A percentile compares a stretch with the other conserved stretches of the same genome.
phyloP scores from a whole-genome alignment of 2,329 filamentous ascomycete species.

The Fusarium sp. region DNA sequence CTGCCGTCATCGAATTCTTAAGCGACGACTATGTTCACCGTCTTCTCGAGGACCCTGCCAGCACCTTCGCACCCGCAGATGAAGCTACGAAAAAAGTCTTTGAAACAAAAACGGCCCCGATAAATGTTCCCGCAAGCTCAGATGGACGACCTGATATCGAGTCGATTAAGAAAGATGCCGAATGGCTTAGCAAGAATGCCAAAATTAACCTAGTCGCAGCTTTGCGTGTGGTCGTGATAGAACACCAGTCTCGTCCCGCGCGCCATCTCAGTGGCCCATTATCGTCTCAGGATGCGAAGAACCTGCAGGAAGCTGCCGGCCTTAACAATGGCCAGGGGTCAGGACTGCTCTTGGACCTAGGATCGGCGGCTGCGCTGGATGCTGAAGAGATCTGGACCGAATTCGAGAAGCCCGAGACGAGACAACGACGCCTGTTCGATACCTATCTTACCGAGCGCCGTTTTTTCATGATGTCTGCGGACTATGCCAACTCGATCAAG shows the following conservation, averaged over 20 bases:
- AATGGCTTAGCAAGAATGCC: conserved; percentile 84
- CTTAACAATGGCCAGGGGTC: conserved; percentile 68
- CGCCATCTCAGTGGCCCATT: conserved; percentile 75
- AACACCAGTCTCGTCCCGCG: conserved; percentile 85
- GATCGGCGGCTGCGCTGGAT: conserved; percentile 56
- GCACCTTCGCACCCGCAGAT: conserved; percentile 71
- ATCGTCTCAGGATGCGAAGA: conserved; percentile 80
- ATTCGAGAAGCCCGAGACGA: conserved; percentile 70
- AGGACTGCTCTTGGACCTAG: conserved; percentile 64
- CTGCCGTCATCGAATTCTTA: conserved; percentile 73
- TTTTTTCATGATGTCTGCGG: conserved; percentile 71
- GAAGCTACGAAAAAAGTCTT: conserved; percentile 75
- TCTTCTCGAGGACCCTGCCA: conserved; percentile 74
- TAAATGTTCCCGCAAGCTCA: conserved; percentile 77
- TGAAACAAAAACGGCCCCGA: conserved; percentile 85
- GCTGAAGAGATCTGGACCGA: conserved; percentile 64
- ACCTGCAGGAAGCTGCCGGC: conserved; percentile 78
- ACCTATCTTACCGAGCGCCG: conserved; percentile 78
- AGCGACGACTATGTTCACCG: conserved; percentile 73
- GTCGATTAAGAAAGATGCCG: conserved; percentile 82
- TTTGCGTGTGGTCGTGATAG: conserved; percentile 80
- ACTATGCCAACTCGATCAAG: conserved; percentile 62
- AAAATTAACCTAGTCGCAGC: conserved; percentile 84
- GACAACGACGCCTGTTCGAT: conserved; percentile 73
- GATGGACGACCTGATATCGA: conserved; percentile 77